Base-by-base conservation (phyloP, 2,329 filamentous ascomycete genomes). In the Fusarium albidum region DNA sequence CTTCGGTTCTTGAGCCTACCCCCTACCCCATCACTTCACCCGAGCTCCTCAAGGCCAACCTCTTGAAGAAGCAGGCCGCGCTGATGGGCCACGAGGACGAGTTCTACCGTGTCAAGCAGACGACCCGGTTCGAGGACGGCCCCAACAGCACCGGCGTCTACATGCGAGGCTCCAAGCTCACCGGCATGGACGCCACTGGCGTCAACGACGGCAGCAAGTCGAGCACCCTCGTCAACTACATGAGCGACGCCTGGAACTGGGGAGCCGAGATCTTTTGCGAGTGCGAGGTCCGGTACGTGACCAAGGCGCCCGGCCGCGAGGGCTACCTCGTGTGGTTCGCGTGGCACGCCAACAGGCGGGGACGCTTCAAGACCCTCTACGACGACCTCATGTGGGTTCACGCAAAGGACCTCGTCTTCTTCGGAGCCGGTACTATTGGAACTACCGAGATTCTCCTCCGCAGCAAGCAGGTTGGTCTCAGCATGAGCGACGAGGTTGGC, bases 241-340 rank as follows among this genome's bases (percentile, higher is more conserved):
- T 90, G 8, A 79, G 83, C 8, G 87, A 90, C 68, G 86, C 87
- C 2, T 89, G 86, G 86, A 87, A 88, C 63, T 87, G 85, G 84
- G 87, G 86, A 9, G 84, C 87, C 11, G 86, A 90, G 64, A 83
- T 90, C 70, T 90, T 90, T 57, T 90, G 87, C 69, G 81, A 86
- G 61, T 86, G 85, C 55, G 85, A 90, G 68, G 87, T 89, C 3
- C 77, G 83, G 37, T 82, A 88, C 63, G 75, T 90, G 43, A 79
- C 82, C 49, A 81, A 84, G 66, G 77, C 79, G 34, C 75, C 74
- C 2, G 67, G 69, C 1, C 71, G 72, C 5, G 78, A 79, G 12
- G 86, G 87, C 2, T 89, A 88, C 67, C 75, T 86, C 15, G 73
- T 89, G 25, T 87, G 82, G 70, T 89, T 86, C 66, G 80, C 84